A percentile compares a stretch with the other conserved stretches of the same genome.
phyloP scores from a whole-genome alignment of 805 yeast genomes.

The Blastobotrys mokoenaii region DNA sequence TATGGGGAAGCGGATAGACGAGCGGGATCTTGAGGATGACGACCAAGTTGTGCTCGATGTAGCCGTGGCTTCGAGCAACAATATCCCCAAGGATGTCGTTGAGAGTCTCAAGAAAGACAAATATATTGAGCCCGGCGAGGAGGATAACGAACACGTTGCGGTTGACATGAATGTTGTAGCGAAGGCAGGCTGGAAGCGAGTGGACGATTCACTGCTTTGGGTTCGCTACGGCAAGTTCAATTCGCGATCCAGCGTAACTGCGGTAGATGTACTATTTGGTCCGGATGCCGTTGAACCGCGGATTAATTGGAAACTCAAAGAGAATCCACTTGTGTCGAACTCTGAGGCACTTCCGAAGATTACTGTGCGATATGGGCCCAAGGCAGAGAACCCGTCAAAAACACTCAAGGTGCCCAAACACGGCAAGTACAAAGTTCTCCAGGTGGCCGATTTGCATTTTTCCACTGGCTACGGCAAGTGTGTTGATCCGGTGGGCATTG shows the following conservation, averaged over 20 bases:
- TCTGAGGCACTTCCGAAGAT: neutral
- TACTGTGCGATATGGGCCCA: conserved; percentile 4
- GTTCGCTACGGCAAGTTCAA: conserved; percentile 40
- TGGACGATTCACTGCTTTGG: conserved; percentile 39
- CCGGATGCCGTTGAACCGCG: conserved; percentile 69
- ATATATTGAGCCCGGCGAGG: neutral
- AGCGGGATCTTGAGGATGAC: conserved; percentile 27
- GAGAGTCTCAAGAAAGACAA: conserved; percentile 11
- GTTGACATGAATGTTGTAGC: conserved; percentile 1
- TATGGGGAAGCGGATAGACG: conserved; percentile 20
- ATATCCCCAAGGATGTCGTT: conserved; percentile 29
- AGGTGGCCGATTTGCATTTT: conserved; percentile 86
- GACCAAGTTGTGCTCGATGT: conserved; percentile 21
- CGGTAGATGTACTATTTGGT: conserved; percentile 65
- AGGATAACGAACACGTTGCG: conserved; percentile 3
- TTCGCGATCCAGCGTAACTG: conserved; percentile 38
- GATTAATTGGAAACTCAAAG: conserved; percentile 50
- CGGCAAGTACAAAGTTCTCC: conserved; percentile 62
- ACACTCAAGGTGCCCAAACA: conserved; percentile 6
- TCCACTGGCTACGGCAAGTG: conserved; percentile 80
- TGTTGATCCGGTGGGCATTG: conserved; percentile 39
- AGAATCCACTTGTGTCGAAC: conserved; percentile 15
- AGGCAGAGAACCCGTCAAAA: neutral
- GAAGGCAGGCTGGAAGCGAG: conserved; percentile 4
- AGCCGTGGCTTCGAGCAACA: conserved; percentile 21